Conservation (phyloP, 352 stramenopile species). For the Pilasporangium apinafurcum region DNA sequence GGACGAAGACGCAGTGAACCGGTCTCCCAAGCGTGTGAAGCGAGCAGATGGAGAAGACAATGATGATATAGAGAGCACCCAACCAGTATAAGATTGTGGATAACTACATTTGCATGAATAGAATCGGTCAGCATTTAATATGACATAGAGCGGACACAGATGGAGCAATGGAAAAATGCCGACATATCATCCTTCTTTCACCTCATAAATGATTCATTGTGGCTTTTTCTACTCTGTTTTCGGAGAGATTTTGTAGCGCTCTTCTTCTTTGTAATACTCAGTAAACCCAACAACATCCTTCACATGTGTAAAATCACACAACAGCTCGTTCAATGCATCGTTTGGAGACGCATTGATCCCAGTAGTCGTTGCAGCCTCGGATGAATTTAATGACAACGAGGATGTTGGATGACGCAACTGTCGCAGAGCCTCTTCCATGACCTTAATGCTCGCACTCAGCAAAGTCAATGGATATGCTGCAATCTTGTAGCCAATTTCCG, state of each 20-base stretch:
- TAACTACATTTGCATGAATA: no score
- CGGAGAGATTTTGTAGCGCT: no score
- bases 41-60: constrained; percentile 1
- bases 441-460: constrained; percentile 90
- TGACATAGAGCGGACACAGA: no score
- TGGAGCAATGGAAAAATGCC: no score
- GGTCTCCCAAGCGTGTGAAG: constrained; percentile 19
- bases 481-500: constrained; percentile 91
- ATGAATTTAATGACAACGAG: background rate
- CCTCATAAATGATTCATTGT: no score
- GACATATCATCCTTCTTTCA: no score
- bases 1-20: background rate
- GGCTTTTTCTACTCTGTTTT: no score
- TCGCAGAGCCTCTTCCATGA: constrained; percentile 86
- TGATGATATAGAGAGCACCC: no score
- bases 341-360: constrained; percentile 25
- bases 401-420: constrained; percentile 70
- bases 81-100: no score
- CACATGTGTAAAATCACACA: constrained; percentile 81
- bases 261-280: constrained; percentile 88
- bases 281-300: constrained; percentile 93
- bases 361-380: constrained; percentile 9
- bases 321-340: constrained; percentile 2
- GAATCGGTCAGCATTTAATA: no score
- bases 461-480: constrained; percentile 92